Evolutionary conservation across 352 stramenopile species (phyloP).

Genomic region (Pilasporangium apinafurcum): DNA sequence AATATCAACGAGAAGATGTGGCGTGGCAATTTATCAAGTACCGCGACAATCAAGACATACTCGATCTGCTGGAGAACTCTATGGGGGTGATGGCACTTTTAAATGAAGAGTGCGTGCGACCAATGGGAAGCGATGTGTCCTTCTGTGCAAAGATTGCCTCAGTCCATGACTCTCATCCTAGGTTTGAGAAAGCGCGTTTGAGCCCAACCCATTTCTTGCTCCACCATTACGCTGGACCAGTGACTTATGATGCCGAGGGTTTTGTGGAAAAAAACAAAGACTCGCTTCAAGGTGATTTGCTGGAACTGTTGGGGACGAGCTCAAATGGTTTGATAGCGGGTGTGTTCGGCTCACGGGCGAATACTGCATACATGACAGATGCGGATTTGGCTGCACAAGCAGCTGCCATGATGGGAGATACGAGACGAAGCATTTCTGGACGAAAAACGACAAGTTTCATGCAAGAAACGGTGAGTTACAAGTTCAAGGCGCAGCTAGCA

Average conservation of each 20-base stretch:
- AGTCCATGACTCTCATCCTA: constrained; percentile 72
- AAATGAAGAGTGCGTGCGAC: constrained; percentile 89
- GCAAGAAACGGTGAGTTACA: constrained; percentile 86
- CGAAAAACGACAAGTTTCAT: constrained; percentile 81
- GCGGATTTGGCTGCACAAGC: constrained; percentile 48
- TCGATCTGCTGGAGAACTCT: constrained; percentile 86
- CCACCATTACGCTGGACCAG: constrained; percentile 73
- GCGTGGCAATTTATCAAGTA: constrained; percentile 81
- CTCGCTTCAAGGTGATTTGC: constrained; percentile 68
- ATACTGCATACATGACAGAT: constrained; percentile 51
- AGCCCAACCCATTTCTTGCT: constrained; percentile 78
- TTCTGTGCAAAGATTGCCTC: constrained; percentile 87
- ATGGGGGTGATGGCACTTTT: constrained; percentile 88
- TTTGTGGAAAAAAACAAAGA: constrained; percentile 90
- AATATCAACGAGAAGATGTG: constrained; percentile 70
- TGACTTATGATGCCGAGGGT: constrained; percentile 75
- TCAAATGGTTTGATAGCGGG: constrained; percentile 67
- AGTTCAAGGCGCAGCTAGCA: constrained; percentile 86
- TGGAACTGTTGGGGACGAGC: constrained; percentile 64
- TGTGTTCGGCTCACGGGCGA: constrained; percentile 52
- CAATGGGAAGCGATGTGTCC: constrained; percentile 80
- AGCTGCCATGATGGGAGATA: constrained; percentile 38
- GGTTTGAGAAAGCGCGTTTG: constrained; percentile 67
- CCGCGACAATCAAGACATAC: constrained; percentile 88
- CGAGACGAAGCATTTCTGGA: constrained; percentile 33